Base-by-base conservation (phyloP, 352 stramenopile species). In the Phytophthora meadii region DNA sequence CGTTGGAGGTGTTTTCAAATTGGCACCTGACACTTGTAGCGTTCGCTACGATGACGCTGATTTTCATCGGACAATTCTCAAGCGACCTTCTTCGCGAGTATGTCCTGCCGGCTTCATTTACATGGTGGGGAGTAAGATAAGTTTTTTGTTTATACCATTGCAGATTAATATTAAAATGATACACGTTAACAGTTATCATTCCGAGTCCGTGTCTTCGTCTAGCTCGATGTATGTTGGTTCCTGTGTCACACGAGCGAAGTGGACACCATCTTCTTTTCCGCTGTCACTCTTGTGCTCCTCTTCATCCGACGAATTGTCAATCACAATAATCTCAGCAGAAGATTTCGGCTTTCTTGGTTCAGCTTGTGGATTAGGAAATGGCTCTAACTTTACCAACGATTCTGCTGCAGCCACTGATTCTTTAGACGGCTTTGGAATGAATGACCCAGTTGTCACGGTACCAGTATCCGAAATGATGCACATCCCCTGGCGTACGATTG, bases 51-150 rank as follows among this genome's bases (percentile, higher is more conserved):
- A 95, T 94, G 85, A 89, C 81, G 19, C 72, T 95, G 19, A 93
- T 93, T 63, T 95, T 92, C 49, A 89, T 93, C 47, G 87, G 85
- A 42, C 87, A 95, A 74, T 86, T 89, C 54, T 84, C 74, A 10
- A 93, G 83, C 49, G 85, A 91, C 48, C 45, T 91, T 27, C 74
- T 92, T 58, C 74, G 81, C 14, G 62, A 72, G 34, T 86, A 91
- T 47, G 65, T 91, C 22, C 54, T 90, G n/a, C 82, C 82, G 17
- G 57, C 73, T 36, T 89, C 75, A 65, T 91, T 90, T 59, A 82
- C 61, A 32, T 88, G 74, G 74, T 76, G 65, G 62, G 70, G 76
- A 12, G 53, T 77, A 22, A 59, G 51, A 22, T 80, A 44, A 71
- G 32, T 4, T 44, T 52, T 45, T 57, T 30, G n/a, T 32, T 54